Base-by-base conservation (phyloP, 2,329 filamentous ascomycete genomes). In the Akanthomyces uredinophilus region DNA sequence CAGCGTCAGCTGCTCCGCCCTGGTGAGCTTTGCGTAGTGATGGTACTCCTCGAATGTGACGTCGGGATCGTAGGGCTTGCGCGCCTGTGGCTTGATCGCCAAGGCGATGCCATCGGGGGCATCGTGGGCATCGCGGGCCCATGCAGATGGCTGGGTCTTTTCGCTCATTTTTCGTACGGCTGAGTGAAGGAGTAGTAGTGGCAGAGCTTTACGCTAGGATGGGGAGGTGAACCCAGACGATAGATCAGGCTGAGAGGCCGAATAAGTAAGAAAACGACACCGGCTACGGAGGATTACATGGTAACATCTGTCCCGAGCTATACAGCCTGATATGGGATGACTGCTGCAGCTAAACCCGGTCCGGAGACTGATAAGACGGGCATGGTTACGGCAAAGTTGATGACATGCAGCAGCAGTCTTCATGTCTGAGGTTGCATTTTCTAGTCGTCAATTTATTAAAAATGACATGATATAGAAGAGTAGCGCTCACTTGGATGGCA, bases 31-130 rank as follows among this genome's bases (percentile, higher is more conserved):
- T 6, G 69, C 69, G 54, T 69, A 70, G 65, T 70, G 68, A 29
- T 67, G 64, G 27, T 70, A 70, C 39, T 70, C 69, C 29, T 70
- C 69, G 52, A 70, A 69, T 5, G 64, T 66, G 37, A 70, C 65
- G 41, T 58, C 63, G 4, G 62, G 63, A 47, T 70, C 69, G 61
- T 70, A 66, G 24, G 65, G 63, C 50, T 61, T 60, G n/a, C 64
- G 57, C 14, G 54, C 51, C 46, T 64, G 63, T n/a, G 64, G 64
- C 51, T 54, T 54, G 37, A 54, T 54, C 35, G 49, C 49, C 49
- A 20, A 37, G 49, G 18, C n/a, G 27, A 16, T 2, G 49, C 11
- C 27, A 16, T 52, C 2, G 27, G 29, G 5, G 49, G 49, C 27
- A 14, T 52, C 5, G 14, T 52, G 18, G 27, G 49, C 27, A 14